Evolutionary conservation across 805 yeast species (phyloP).

Genomic region (Pichia deserticola): DNA sequence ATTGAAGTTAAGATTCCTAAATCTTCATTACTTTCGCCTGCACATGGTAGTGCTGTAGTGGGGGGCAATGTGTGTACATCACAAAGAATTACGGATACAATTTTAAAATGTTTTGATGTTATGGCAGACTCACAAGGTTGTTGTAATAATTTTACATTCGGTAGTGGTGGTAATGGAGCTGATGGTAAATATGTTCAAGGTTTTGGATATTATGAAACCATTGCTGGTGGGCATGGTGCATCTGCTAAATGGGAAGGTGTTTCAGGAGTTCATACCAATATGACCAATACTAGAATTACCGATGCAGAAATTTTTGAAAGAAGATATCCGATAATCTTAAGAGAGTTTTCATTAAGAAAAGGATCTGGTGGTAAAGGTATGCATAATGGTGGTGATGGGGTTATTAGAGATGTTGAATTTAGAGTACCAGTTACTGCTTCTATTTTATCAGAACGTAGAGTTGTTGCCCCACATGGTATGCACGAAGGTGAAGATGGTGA

Average conservation of each 20-base stretch:
- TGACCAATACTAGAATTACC: constrained; percentile 90
- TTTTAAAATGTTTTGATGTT: constrained; percentile 77
- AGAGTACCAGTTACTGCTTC: constrained; percentile 65
- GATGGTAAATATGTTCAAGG: constrained; percentile 49
- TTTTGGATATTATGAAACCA: constrained; percentile 89
- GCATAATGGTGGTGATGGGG: constrained; percentile 79
- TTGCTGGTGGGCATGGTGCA: constrained; percentile 95
- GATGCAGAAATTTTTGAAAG: constrained; percentile 86
- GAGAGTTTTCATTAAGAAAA: constrained; percentile 59
- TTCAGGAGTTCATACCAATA: constrained; percentile 86
- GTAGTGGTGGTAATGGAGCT: constrained; percentile 57
- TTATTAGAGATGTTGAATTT: constrained; percentile 77
- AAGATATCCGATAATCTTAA: constrained; percentile 75
- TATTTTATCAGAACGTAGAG: constrained; percentile 79
- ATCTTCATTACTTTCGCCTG: constrained; percentile 63
- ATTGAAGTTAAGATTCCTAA: constrained; percentile 59
- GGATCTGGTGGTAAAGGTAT: constrained; percentile 79
- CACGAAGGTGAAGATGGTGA: constrained; percentile 73
- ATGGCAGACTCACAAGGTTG: constrained; percentile 97
- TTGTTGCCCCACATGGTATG: constrained; percentile 79
- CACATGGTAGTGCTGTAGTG: constrained; percentile 84
- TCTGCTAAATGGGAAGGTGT: constrained; percentile 77
- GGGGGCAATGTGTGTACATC: constrained; percentile 95
- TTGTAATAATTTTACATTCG: constrained; percentile 90
- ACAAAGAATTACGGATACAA: constrained; percentile 85